Percentiles rank a stretch among this genome's conserved stretches.
phyloP scores from a whole-genome alignment of 2,329 filamentous ascomycete species.

The Acephala macrosclerotiorum region DNA sequence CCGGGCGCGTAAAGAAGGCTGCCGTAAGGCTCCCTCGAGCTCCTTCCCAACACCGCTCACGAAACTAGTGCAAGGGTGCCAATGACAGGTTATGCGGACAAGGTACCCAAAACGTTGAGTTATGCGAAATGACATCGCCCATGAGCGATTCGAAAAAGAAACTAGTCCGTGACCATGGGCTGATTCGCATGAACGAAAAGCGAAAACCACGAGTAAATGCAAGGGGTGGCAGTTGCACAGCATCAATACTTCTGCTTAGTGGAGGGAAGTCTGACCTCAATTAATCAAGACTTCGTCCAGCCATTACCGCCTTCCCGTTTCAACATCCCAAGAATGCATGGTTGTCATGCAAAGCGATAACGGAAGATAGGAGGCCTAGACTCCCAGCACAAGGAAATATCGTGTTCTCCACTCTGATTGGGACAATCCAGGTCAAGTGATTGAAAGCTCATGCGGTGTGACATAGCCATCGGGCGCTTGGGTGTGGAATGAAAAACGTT shows the following conservation, averaged over 20 bases:
- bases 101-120: conserved; percentile 32
- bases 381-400: conserved; percentile 32
- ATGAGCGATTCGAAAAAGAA: conserved; percentile 32
- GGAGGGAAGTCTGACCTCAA: conserved; percentile 10
- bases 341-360: conserved; percentile 42
- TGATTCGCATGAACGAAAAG: conserved; percentile 30
- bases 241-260: conserved; percentile 23
- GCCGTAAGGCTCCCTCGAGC: conserved; percentile 40
- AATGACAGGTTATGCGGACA: conserved; percentile 35
- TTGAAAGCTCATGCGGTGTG: conserved; percentile 61
- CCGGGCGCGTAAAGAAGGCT: conserved; percentile 46
- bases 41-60: conserved; percentile 32
- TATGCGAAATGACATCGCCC: conserved; percentile 29
- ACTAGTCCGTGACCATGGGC: conserved; percentile 23
- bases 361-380: conserved; percentile 29
- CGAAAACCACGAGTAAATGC: conserved; percentile 18
- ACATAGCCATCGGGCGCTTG: conserved; percentile 33
- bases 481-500: conserved; percentile 26
- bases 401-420: conserved; percentile 41
- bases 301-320: conserved; percentile 30
- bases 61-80: conserved; percentile 36
- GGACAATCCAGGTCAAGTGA: conserved; percentile 62
- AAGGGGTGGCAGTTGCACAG: conserved; percentile 31
- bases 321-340: conserved; percentile 32
- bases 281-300: conserved; percentile 9